Evolutionary conservation across 1,139 yeast genomes (phyloP), one percentile per base, ranked within the genome.

Genomic region (Casaregolazyma suthepensis): DNA sequence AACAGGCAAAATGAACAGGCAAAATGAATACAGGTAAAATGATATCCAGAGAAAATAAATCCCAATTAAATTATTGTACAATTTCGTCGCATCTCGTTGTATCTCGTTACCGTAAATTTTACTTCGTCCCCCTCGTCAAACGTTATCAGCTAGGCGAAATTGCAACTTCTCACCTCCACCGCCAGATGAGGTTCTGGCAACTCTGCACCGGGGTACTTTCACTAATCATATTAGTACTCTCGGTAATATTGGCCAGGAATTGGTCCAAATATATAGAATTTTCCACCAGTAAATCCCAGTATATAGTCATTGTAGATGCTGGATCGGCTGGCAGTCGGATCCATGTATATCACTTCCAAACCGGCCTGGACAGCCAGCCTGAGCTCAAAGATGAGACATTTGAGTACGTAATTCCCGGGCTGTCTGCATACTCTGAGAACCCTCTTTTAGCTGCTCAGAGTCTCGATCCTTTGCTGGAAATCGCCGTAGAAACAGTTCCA

Each of bases 291-390:
- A 29, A 17, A 10, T 29, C 52, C 5, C 46, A 49, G 22, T 49
- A 49, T 31, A 43, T 44, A 20, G 52, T 44, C 15, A 46, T 90
- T 95, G 77, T 90, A 51, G 97, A 90, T 73, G 97, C 97, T 5
- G 97, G 97, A 15, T 88, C 96, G 5, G 85, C 95, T 7, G 97
- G 97, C 20, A 88, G 96, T n/a, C 80, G 97, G 70, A 85, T 90
- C 40, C 96, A 90, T 68, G 82, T 90, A 38, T 90, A 89, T 69
- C 83, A 85, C 62, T 90, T 90, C 70, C 84, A 87, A 70, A 44
- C 43, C 1, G 46, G 53, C 31, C 45, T 45, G 42, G 85, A 96
- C 74, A 48, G 77, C 85, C 50, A 91, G 93, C 96, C 96, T 46
- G 75, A 72, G 54, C 78, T 90, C 60, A 71, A 86, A 55, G 73